These are phyloP conservation scores for Microcyclospora pomicola DNA, from an alignment of 2,329 filamentous ascomycete species.

Conservation along the genomic window DNA sequence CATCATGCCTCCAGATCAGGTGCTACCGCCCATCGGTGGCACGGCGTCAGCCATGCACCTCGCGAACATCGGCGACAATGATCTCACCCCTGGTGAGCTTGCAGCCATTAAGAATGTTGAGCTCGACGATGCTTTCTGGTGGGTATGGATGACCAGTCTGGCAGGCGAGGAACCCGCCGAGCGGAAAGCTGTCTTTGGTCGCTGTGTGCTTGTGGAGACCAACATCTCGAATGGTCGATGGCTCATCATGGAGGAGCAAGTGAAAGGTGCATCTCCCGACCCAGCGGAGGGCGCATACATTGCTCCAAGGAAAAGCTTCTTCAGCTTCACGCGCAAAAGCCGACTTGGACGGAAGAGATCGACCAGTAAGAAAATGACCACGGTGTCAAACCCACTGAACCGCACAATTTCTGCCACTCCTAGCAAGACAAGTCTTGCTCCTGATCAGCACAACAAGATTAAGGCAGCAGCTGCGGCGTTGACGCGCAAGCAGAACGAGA, in stretches of 20 bases:
- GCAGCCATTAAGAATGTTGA: slow-evolving; percentile 79
- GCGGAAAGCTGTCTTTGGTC: slow-evolving; percentile 84
- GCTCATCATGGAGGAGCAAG: slow-evolving; percentile 92
- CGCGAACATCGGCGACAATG: slow-evolving; percentile 36
- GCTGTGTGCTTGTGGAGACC: slow-evolving; percentile 86
- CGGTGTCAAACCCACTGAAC: not conserved
- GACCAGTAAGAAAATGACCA: slow-evolving; percentile 39
- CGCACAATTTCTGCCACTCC: slow-evolving; percentile 29
- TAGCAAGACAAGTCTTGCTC: slow-evolving; percentile 74
- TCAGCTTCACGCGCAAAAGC: slow-evolving; percentile 65
- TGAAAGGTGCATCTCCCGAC: slow-evolving; percentile 80
- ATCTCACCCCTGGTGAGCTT: slow-evolving; percentile 81
- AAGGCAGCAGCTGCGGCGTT: slow-evolving; percentile 80
- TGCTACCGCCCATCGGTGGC: slow-evolving; percentile 69
- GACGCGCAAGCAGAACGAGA: slow-evolving; percentile 44
- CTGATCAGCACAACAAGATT: slow-evolving; percentile 85
- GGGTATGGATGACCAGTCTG: slow-evolving; percentile 98
- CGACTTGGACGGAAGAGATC: slow-evolving; percentile 58
- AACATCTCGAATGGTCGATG: slow-evolving; percentile 67
- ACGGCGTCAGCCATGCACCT: slow-evolving; percentile 51
- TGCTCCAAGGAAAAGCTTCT: slow-evolving; percentile 81
- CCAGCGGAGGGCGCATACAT: slow-evolving; percentile 78
- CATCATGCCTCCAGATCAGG: slow-evolving; percentile 80
- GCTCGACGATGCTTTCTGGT: slow-evolving; percentile 95
- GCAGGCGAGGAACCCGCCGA: slow-evolving; percentile 75